phyloP scores from a whole-genome alignment of 495 filamentous ascomycete genomes.

The Penicillium egyptiacum region DNA sequence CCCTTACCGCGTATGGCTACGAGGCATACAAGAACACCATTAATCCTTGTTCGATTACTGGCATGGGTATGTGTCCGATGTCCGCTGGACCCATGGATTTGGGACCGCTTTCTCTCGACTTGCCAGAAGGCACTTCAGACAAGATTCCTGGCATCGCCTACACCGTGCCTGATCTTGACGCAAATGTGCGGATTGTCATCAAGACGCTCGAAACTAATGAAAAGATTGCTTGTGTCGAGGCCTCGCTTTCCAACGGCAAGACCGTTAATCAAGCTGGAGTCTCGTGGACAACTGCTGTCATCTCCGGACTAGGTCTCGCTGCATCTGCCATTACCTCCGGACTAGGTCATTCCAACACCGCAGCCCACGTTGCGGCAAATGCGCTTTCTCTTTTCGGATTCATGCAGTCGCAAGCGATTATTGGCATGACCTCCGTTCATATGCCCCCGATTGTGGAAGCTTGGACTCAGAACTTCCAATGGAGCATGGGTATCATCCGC shows the following conservation, averaged over 20 bases:
- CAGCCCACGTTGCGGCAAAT: slow-evolving; percentile 92
- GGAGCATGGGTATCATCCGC: slow-evolving; percentile 96
- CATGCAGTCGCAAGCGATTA: slow-evolving; percentile 95
- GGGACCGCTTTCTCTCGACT: slow-evolving; percentile 59
- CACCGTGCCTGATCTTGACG: slow-evolving; percentile 89
- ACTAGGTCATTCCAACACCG: slow-evolving; percentile 90
- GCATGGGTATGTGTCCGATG: slow-evolving; percentile 92
- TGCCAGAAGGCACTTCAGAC: slow-evolving; percentile 56
- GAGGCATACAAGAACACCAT: slow-evolving; percentile 60
- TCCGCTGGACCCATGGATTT: slow-evolving; percentile 77
- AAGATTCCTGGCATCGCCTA: slow-evolving; percentile 83
- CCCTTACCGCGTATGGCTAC: slow-evolving; percentile 81
- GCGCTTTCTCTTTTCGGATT: slow-evolving; percentile 90
- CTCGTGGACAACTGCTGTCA: slow-evolving; percentile 84
- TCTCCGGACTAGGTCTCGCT: slow-evolving; percentile 78
- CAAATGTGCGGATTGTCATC: slow-evolving; percentile 77
- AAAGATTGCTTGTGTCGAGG: slow-evolving; percentile 84
- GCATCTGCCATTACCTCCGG: slow-evolving; percentile 81
- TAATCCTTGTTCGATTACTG: slow-evolving; percentile 70
- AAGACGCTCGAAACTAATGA: slow-evolving; percentile 59
- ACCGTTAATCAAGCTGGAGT: slow-evolving; percentile 88
- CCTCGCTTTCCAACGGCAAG: slow-evolving; percentile 86
- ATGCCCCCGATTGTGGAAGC: slow-evolving; percentile 87
- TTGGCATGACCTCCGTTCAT: slow-evolving; percentile 81
- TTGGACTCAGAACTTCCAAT: slow-evolving; percentile 98